Base-by-base conservation (phyloP, 73 alveolate species). In the Paramecium pentaurelia region DNA sequence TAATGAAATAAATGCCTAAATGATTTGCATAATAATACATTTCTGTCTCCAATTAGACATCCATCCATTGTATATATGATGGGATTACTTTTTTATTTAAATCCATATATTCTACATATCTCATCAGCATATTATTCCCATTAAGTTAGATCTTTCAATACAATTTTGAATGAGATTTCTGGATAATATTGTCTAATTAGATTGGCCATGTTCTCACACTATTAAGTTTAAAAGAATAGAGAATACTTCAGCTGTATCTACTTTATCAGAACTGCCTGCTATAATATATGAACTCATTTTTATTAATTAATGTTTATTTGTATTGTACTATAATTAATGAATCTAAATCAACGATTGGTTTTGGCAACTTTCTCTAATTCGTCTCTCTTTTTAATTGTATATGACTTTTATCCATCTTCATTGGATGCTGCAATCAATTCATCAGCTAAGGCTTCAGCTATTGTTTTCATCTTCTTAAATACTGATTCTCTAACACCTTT, bases 391-490 rank as follows among this genome's bases (percentile, higher is more conserved):
- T 97, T 98, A 95, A 98, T 92, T 47, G 99, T 99, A 93, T 95
- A 97, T 95, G 97, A 96, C 94, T 96, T 97, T 88, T 96, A 96
- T 91, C 89, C 95, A 86, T 95, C 92, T 30, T 94, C 99, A 93
- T 98, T 97, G 75, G 99, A 96, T 92, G 99, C 97, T 84, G 97
- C 97, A 88, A 98, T 97, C 96, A 98, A 93, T 93, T 98, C 99
- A 92, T 98, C 99, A 60, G 99, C 99, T 30, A 98, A 94, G 96
- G 99, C 97, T 95, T 98, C 99, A 16, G 99, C 97, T 64, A 98
- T 95, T 92, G 98, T 93, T 96, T 97, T 98, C 95, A 98, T 97
- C 98, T 96, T 97, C 88, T 99, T 98, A 97, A 98, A 97, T n/a
- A 99, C 96, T 30, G 99, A 90, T 92, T 94, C 97, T 96, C 99